Evolutionary conservation across 1,284 basidiomycete species (phyloP).

Genomic region (Puccinia hordei): DNA sequence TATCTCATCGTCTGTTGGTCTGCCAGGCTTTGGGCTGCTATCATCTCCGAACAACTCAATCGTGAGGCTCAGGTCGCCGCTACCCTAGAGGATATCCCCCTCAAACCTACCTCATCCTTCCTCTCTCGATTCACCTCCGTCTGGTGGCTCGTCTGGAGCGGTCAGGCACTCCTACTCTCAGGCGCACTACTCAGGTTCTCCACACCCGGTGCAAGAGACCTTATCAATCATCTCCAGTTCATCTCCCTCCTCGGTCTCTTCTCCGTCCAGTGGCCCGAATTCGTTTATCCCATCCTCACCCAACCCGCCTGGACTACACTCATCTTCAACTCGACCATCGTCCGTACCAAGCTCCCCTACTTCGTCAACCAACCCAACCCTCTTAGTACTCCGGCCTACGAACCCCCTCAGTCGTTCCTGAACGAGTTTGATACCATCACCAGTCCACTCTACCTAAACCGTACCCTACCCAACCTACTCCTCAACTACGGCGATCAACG

Average conservation of each 20-base stretch:
- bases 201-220: conserved; percentile 18
- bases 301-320: conserved; percentile 37
- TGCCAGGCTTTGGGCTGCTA: conserved; percentile 39
- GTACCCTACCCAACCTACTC: conserved; percentile 33
- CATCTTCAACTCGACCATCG: conserved; percentile 28
- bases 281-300: conserved; percentile 44
- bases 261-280: conserved; percentile 48
- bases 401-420: conserved; percentile 31
- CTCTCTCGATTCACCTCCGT: background rate
- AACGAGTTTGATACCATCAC: conserved; percentile 17
- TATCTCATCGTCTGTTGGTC: conserved; percentile 13
- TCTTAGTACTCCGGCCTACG: conserved; percentile 4
- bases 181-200: conserved; percentile 40
- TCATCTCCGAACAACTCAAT: conserved; percentile 46
- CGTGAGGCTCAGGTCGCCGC: conserved; percentile 26
- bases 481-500: conserved; percentile 16
- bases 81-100: background rate
- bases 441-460: conserved; percentile 43
- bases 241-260: conserved; percentile 31
- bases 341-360: background rate
- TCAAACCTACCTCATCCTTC: background rate
- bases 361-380: background rate
- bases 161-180: conserved; percentile 33
- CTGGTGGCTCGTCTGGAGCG: conserved; percentile 38
- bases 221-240: conserved; percentile 45